A percentile compares a stretch with the other conserved stretches of the same genome.
Conservation (phyloP, 129 eudicot genomes). For the Centaurea solstitialis region DNA sequence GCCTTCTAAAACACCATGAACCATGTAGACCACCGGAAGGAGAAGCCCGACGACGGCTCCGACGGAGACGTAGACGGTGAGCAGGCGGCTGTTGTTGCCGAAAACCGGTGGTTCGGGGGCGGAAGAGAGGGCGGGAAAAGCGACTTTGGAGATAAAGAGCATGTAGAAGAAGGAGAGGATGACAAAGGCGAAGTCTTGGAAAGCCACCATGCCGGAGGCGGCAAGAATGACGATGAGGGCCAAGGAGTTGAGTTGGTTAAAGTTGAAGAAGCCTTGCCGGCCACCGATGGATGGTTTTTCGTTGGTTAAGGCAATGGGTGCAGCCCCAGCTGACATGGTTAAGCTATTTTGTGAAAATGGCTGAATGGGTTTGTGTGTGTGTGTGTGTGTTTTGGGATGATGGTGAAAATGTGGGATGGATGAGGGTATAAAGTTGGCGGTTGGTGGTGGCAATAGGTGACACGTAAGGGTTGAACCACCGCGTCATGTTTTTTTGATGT, state of each 20-base stretch:
- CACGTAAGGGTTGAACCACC: slow-evolving; percentile 11
- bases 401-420: neutral
- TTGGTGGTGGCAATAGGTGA: slow-evolving; percentile 4
- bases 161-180: slow-evolving; percentile 59
- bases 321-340: slow-evolving; percentile 82
- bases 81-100: slow-evolving; percentile 34
- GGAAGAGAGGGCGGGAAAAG: slow-evolving; percentile 52
- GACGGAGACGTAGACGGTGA: slow-evolving; percentile 38
- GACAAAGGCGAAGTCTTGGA: slow-evolving; percentile 52
- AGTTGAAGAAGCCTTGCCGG: slow-evolving; percentile 34
- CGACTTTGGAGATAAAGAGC: slow-evolving; percentile 50
- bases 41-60: slow-evolving; percentile 63
- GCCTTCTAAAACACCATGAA: slow-evolving; percentile 56
- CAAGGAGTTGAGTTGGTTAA: slow-evolving; percentile 57
- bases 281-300: slow-evolving; percentile 17
- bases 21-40: slow-evolving; percentile 62
- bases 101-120: slow-evolving; percentile 42
- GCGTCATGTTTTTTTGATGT: neutral
- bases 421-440: neutral
- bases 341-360: too few relatives aligned
- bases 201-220: slow-evolving; percentile 59
- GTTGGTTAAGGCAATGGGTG: slow-evolving; percentile 19
- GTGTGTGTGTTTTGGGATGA: neutral
- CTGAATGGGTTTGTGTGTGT: neutral
- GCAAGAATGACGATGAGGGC: slow-evolving; percentile 59